These are phyloP conservation scores for Neurospora tetraspora DNA, from an alignment of 495 filamentous ascomycete species.

Conservation along the genomic window DNA sequence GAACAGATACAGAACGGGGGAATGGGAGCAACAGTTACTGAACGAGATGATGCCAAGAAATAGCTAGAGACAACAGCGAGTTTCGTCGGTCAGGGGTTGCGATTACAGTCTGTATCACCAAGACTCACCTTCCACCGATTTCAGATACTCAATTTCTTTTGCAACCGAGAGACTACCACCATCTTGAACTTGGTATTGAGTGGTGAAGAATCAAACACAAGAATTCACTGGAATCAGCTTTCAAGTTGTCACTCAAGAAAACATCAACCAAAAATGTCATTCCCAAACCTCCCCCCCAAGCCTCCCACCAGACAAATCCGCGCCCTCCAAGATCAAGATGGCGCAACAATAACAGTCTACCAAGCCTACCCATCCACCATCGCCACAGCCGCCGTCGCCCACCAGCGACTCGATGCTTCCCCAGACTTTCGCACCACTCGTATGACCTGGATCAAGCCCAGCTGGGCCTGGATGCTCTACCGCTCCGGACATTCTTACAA, in stretches of 20 bases:
- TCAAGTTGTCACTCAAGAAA: background rate
- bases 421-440: conserved; percentile 40
- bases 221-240: too few species aligned
- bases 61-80: background rate
- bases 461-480: conserved; percentile 58
- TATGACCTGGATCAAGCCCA: conserved; percentile 64
- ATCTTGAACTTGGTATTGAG: background rate
- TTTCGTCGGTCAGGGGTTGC: background rate
- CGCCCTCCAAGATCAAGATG: conserved; percentile 24
- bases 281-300: conserved; percentile 20
- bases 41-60: background rate
- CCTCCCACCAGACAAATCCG: conserved; percentile 38
- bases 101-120: background rate
- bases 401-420: conserved; percentile 42
- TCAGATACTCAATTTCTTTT: background rate
- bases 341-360: conserved; percentile 45
- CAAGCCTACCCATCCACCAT: conserved; percentile 50
- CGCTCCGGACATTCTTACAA: conserved; percentile 47
- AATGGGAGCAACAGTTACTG: background rate
- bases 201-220: too few species aligned
- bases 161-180: background rate
- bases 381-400: conserved; percentile 40
- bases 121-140: background rate
- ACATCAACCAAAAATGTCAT: background rate
- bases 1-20: background rate